Evolutionary conservation across 805 yeast species (phyloP).

Genomic region (Hanseniaspora clermontiae): DNA sequence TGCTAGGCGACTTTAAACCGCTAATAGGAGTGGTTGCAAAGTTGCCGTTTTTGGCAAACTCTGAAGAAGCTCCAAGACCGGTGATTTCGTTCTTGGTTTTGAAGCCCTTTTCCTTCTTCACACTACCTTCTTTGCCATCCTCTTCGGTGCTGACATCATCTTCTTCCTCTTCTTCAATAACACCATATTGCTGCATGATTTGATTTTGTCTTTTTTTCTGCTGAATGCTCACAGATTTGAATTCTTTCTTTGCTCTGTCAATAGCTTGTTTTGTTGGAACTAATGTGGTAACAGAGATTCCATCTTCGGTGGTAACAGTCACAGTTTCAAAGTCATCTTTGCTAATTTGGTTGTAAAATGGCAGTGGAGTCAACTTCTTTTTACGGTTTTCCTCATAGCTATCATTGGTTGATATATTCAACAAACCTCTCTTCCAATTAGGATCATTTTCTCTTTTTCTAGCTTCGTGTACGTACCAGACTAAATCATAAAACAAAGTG

Average conservation of each 20-base stretch:
- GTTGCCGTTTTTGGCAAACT: neutral
- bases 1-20: neutral
- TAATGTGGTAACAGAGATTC: conserved; percentile 78
- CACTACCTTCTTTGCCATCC: neutral
- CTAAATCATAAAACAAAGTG: conserved; percentile 78
- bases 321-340: conserved; percentile 78
- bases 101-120: neutral
- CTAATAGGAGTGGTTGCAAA: no score
- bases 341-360: conserved; percentile 81
- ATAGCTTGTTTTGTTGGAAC: conserved; percentile 77
- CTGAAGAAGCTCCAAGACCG: neutral
- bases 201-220: conserved; percentile 3
- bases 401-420: conserved; percentile 24
- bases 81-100: no score
- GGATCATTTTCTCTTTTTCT: conserved; percentile 51
- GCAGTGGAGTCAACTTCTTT: conserved; percentile 52
- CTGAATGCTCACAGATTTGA: neutral
- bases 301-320: conserved; percentile 79
- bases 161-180: neutral
- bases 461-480: conserved; percentile 92
- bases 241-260: conserved; percentile 24
- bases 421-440: conserved; percentile 16
- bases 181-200: conserved; percentile 9
- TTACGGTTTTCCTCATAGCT: conserved; percentile 19
- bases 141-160: neutral